Evolutionary conservation across 768 basidiomycete genomes (phyloP).

Genomic region (Rhodocollybia butyracea): DNA sequence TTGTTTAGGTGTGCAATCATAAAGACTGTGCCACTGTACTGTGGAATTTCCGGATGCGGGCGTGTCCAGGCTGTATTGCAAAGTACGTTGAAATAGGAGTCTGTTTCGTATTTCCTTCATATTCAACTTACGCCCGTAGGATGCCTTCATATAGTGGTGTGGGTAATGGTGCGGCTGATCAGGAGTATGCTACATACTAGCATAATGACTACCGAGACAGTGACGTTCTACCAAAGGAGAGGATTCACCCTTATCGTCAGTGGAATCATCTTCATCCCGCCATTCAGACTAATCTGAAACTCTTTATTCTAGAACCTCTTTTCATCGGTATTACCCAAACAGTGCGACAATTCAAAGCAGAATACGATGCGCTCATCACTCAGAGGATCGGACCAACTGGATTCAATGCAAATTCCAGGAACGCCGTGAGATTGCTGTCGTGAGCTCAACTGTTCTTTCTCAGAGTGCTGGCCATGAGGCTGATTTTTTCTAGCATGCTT

Average conservation of each 20-base stretch:
- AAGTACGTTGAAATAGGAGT: conserved; percentile 13
- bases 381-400: background rate
- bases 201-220: too few species aligned
- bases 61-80: conserved; percentile 27
- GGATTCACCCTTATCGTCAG: too few species aligned
- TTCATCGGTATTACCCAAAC: background rate
- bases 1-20: conserved; percentile 25
- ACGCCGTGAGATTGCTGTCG: background rate
- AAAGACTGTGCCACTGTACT: conserved; percentile 25
- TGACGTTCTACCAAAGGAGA: too few species aligned
- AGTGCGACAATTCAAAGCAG: background rate
- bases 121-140: too few species aligned
- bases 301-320: background rate
- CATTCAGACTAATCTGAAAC: too few species aligned
- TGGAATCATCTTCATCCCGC: too few species aligned
- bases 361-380: background rate
- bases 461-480: background rate
- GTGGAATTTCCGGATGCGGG: conserved; percentile 28
- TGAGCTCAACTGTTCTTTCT: background rate
- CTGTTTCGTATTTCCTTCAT: too few species aligned
- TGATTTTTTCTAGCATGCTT: background rate
- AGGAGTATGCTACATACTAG: too few species aligned
- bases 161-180: too few species aligned
- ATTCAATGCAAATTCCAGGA: background rate
- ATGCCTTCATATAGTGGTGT: too few species aligned